These are phyloP conservation scores for Phlebopus sp. DNA, from an alignment of 1,284 basidiomycete species.

Conservation along the genomic window DNA sequence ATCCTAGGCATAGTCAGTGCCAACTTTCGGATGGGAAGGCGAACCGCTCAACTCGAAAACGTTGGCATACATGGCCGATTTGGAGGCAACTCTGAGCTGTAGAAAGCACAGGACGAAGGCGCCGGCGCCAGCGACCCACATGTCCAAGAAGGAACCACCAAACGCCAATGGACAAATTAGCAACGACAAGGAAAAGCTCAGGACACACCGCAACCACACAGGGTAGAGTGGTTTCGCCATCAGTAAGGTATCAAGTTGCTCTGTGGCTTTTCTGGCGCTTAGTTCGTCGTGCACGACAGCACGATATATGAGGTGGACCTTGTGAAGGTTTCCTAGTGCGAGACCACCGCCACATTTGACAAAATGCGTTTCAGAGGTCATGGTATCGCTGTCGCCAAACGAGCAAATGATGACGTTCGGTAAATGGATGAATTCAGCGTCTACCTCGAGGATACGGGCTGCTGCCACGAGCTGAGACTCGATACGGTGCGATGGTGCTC, in stretches of 20 bases:
- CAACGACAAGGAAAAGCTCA: slow-evolving; percentile 70
- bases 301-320: slow-evolving; percentile 75
- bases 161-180: slow-evolving; percentile 82
- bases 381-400: slow-evolving; percentile 77
- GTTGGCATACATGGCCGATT: slow-evolving; percentile 78
- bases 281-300: slow-evolving; percentile 83
- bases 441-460: slow-evolving; percentile 78
- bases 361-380: slow-evolving; percentile 80
- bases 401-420: slow-evolving; percentile 81
- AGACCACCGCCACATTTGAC: slow-evolving; percentile 74
- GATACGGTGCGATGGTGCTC: slow-evolving; percentile 71
- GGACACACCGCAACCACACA: slow-evolving; percentile 52
- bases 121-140: slow-evolving; percentile 71
- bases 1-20: slow-evolving; percentile 50
- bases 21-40: slow-evolving; percentile 2
- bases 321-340: slow-evolving; percentile 72
- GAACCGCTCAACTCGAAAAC: slow-evolving; percentile 78
- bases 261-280: slow-evolving; percentile 68
- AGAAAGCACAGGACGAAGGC: slow-evolving; percentile 66
- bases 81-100: slow-evolving; percentile 68
- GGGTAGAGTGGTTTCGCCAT: slow-evolving; percentile 59
- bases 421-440: slow-evolving; percentile 79
- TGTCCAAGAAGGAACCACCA: slow-evolving; percentile 81
- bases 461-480: slow-evolving; percentile 71
- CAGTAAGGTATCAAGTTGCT: slow-evolving; percentile 47